Evolutionary conservation across 2,329 filamentous ascomycete species (phyloP), one percentile per base, ranked within the genome.

Genomic region (Penicillium sp.): DNA sequence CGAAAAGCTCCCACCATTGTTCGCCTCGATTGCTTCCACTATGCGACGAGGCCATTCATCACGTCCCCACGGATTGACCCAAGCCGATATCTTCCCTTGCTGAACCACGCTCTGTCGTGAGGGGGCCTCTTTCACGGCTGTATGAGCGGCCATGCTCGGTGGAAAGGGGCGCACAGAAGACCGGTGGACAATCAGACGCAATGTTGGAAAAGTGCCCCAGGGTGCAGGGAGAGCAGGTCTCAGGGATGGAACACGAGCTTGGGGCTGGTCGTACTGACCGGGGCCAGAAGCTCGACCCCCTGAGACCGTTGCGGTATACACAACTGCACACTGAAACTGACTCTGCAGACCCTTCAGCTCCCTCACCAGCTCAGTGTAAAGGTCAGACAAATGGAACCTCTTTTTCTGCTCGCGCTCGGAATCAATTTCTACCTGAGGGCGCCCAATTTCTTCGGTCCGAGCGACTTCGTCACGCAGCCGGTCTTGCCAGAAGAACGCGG

Each of bases 401-500:
- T 58, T 58, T 27, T 65, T 66, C 37, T 61, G 39, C n/a, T 61
- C 49, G 0, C 68, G 69, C 16, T 67, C 60, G 12, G 54, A 52
- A 16, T 72, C 67, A 27, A 69, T 58, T 5, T 73, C 70, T 31
- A 58, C 58, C 5, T 52, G 49, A 16, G 66, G 47, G 6, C 62
- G 65, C 18, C 68, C 69, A 25, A 76, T 68, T n/a, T 75, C 69
- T 46, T 72, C 72, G 0, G 70, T 68, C 16, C 72, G 71, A 6
- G 74, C 65, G 23, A 75, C 73, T 50, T 79, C 77, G 15, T 77
- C 73, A 37, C 73, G 71, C 25, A 77, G 63, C 35, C 77, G 74
- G 50, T 81, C 75, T 60, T 79, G 77, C 79, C 80, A 83, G 69
- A 79, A 75, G 65, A 86, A 86, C 0, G 80, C 73, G 27, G 78